Evolutionary conservation across 192 early-diverging fungal genomes (phyloP).

Genomic region (Martensiomyces pterosporus): DNA sequence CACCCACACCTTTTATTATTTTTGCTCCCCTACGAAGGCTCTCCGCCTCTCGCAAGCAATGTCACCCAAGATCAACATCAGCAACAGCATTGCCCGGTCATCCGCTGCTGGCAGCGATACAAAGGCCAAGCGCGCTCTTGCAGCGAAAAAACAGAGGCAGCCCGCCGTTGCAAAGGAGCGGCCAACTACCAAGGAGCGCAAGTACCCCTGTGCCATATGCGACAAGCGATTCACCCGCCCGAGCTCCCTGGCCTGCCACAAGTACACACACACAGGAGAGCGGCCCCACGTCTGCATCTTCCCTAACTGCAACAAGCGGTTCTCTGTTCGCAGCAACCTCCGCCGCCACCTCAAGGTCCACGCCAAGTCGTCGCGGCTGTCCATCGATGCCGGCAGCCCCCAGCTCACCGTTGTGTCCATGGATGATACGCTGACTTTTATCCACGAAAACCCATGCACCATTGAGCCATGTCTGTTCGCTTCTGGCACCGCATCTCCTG

Average conservation of each 20-base stretch:
- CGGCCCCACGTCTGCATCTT: conserved; percentile 47
- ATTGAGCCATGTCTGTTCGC: too few species aligned
- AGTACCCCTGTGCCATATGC: conserved; percentile 40
- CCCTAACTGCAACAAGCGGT: conserved; percentile 38
- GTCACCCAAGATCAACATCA: too few species aligned
- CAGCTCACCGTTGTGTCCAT: conserved; percentile 2
- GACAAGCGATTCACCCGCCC: conserved; percentile 43
- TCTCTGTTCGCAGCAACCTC: conserved; percentile 49
- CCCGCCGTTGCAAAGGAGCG: conserved; percentile 3
- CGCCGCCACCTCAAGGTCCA: conserved; percentile 44
- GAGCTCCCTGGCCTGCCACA: conserved; percentile 46
- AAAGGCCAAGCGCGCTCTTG: too few species aligned
- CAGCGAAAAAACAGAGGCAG: not conserved
- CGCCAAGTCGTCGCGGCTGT: conserved; percentile 23
- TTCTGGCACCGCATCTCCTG: too few species aligned
- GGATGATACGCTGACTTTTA: too few species aligned
- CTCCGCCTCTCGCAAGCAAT: too few species aligned
- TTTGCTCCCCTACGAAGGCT: too few species aligned
- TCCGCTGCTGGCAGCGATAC: too few species aligned
- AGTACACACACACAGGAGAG: conserved; percentile 49
- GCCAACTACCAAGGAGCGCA: conserved; percentile 37
- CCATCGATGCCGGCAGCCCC: too few species aligned
- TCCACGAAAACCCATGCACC: too few species aligned
- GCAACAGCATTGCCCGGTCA: too few species aligned
- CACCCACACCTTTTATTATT: too few species aligned